Conservation (phyloP, 345 rosid species). For the Eutrema yunnanense region DNA sequence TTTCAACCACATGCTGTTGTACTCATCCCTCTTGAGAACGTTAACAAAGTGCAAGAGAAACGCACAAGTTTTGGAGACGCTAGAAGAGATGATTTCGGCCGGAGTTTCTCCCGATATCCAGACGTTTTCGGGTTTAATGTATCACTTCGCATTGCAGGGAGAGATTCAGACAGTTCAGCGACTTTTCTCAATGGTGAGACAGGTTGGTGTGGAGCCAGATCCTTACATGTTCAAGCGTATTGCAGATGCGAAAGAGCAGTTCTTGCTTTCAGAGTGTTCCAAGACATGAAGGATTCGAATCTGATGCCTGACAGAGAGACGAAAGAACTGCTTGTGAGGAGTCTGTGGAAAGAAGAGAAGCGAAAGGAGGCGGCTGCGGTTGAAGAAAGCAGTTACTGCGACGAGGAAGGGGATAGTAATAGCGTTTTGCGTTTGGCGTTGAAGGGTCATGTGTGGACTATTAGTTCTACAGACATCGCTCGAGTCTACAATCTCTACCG, state of each 20-base stretch:
- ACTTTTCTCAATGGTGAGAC: slow-evolving; percentile 64
- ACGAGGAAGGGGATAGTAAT: slow-evolving; percentile 7
- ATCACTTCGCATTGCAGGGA: slow-evolving; percentile 69
- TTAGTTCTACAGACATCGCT: slow-evolving; percentile 58
- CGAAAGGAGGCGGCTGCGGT: slow-evolving; percentile 78
- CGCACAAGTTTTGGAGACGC: slow-evolving; percentile 51
- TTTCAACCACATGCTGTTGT: slow-evolving; percentile 62
- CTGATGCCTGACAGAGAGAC: slow-evolving; percentile 59
- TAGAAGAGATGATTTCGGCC: slow-evolving; percentile 65
- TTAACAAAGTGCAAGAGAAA: slow-evolving; percentile 71
- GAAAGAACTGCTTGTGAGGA: slow-evolving; percentile 71
- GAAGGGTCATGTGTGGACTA: slow-evolving; percentile 73
- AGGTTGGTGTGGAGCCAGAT: slow-evolving; percentile 63
- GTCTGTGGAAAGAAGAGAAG: slow-evolving; percentile 93
- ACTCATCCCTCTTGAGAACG: slow-evolving; percentile 71
- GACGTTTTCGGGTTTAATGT: slow-evolving; percentile 80
- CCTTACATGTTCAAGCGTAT: slow-evolving; percentile 69
- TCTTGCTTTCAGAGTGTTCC: slow-evolving; percentile 71
- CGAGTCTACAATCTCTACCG: slow-evolving; percentile 52
- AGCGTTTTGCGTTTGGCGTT: slow-evolving; percentile 47
- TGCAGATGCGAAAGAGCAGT: slow-evolving; percentile 75
- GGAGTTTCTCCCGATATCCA: slow-evolving; percentile 68
- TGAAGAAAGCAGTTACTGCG: slow-evolving; percentile 42
- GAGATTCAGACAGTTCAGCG: slow-evolving; percentile 71
- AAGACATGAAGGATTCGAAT: slow-evolving; percentile 61